Evolutionary conservation across 2,329 filamentous ascomycete genomes (phyloP).

Genomic region (Colletotrichum caudatum): DNA sequence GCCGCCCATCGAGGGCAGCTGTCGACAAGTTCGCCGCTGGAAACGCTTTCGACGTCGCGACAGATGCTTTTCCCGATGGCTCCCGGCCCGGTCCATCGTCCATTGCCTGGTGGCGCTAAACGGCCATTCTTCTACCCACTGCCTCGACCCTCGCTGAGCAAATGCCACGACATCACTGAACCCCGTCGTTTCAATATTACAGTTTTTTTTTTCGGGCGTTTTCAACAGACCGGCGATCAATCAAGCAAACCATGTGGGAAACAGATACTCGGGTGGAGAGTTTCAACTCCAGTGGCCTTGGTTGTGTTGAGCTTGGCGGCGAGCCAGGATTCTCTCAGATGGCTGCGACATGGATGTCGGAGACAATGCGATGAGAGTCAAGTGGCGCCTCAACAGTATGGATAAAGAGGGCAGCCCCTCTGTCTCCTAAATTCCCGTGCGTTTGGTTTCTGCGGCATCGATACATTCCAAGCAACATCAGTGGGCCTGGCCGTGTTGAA

Average conservation of each 20-base stretch:
- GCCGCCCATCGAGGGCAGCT: not conserved
- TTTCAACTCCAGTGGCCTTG: not conserved
- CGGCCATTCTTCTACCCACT: not conserved
- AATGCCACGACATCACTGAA: conserved; percentile 1
- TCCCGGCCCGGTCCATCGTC: not conserved
- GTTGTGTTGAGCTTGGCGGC: conserved; percentile 7
- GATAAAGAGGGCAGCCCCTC: conserved; percentile 13
- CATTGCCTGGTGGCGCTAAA: not conserved
- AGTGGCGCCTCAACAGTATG: not conserved
- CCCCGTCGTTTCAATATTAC: conserved; percentile 7
- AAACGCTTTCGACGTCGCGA: not conserved
- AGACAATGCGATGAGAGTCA: not conserved
- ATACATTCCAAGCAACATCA: conserved; percentile 11
- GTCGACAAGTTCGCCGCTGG: not conserved
- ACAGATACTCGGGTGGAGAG: not conserved
- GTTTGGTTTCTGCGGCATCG: conserved; percentile 1
- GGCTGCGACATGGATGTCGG: not conserved
- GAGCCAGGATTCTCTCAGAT: not conserved
- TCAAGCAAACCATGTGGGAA: not conserved
- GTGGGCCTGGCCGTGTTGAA: not conserved
- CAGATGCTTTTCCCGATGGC: not conserved
- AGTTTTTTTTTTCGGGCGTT: conserved; percentile 5
- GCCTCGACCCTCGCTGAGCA: not conserved
- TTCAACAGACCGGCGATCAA: conserved; percentile 17
- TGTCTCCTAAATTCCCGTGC: not conserved